Base-by-base conservation (phyloP, 768 basidiomycete genomes). In the Kwoniella europaea region DNA sequence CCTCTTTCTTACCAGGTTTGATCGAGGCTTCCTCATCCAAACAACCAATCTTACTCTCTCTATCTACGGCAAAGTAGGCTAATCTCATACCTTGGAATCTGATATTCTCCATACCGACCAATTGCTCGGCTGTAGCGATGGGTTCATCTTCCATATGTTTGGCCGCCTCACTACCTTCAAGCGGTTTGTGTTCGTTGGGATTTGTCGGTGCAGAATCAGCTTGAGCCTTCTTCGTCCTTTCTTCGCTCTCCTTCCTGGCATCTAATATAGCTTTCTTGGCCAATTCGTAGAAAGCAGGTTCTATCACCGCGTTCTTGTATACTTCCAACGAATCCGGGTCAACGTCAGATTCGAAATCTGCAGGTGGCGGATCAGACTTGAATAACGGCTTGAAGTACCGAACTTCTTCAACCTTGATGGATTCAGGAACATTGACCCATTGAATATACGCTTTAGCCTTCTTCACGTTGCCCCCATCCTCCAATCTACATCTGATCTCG, bases 1-100 rank as follows among this genome's bases (percentile, higher is more conserved):
- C 92, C 67, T 90, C 89, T 55, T 86, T 86, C 55, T 86, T 84
- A 2, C 85, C 86, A 2, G 86, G 83, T 27, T 80, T 55, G 18
- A 78, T 84, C 1, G 84, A 85, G 10, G 65, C 72, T 1, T 84
- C 87, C 71, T 90, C 88, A 15, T 90, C 88, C 35, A 96, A 82
- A 66, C 87, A 88, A 16, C 87, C 88, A 44, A 94, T 77, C 44
- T 87, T 86, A 46, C 94, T 86, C 77, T 98, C 95, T 83, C 90
- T 91, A 82, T 99, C 97, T 29, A 98, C 86, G 20, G 92, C 88
- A 79, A 99, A 98, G 86, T 98, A 99, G 2, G 91, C 97, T 58
- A 98, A 90, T 10, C 97, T 90, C 79, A 98, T 86, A 9, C 94
- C 97, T 85, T 99, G 97, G 90, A 99, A 98, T 50, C 97, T 88